Base-by-base conservation (phyloP, 352 stramenopile species). In the Phytophthora ohioensis region DNA sequence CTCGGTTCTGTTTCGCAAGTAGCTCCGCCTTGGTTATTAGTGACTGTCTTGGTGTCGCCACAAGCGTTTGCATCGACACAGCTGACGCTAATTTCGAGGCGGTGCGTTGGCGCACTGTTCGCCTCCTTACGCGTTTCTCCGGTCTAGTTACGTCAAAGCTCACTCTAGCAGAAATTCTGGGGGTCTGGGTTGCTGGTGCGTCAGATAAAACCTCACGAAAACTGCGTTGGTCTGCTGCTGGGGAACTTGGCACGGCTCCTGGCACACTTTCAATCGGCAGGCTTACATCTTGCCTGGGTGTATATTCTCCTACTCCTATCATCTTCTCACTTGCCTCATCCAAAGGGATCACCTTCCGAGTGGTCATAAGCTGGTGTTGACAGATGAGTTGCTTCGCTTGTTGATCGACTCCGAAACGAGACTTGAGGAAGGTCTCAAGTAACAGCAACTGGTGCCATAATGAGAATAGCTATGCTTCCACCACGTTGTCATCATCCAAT, bases 401-500 rank as follows among this genome's bases (percentile, higher is more conserved):
- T 7, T 35, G 17, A 38, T 54, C 10, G 12, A 39, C 31, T 17
- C 31, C 5, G n/a, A 43, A 47, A 55, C 13, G 15, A 32, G 43
- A 27, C 11, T 48, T 27, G 21, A 27, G 21, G 21, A 27, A 27
- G 21, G 21, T 27, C 21, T 27, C 21, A 27, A 27, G 21, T 27
- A 17, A 41, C 38, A 42, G 11, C 8, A 36, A 55, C 21, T 45
- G 27, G 48, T 3, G 53, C 34, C 36, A 32, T 17, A 70, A 55
- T 47, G 39, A 57, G 47, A 71, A 71, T 67, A 71, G 47, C 21
- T 36, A 13, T 54, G 35, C 4, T 64, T 21, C 42, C 30, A 38
- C 17, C 5, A 13, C 10, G 83, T 74, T 36, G 70, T 73, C n/a
- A 58, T 27, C 43, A 86, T 70, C 10, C 58, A 45, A 12, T 30